Percentiles rank a stretch among this genome's conserved stretches.
Conservation (phyloP, 2,329 filamentous ascomycete species). For the Aspergillus fischeri region DNA sequence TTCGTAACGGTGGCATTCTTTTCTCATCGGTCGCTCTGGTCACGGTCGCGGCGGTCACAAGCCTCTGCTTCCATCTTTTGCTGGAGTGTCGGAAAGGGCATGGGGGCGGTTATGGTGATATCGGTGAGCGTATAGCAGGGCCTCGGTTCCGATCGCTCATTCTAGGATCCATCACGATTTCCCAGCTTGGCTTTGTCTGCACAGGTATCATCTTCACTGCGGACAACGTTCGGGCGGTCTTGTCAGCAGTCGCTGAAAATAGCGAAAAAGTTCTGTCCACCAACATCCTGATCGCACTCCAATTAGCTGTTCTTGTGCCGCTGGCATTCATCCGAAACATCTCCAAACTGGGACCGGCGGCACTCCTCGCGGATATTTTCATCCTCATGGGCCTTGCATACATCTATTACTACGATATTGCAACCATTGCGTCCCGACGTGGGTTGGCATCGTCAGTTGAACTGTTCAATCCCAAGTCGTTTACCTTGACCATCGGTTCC, state of each 20-base stretch:
- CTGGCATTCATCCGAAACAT: slow-evolving; percentile 91
- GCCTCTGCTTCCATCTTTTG: slow-evolving; percentile 67
- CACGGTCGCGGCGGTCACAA: slow-evolving; percentile 61
- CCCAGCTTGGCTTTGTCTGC: slow-evolving; percentile 74
- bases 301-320: slow-evolving; percentile 88
- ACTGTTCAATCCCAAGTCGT: slow-evolving; percentile 80
- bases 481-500: slow-evolving; percentile 94
- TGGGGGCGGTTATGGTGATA: slow-evolving; percentile 69
- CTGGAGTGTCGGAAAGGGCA: slow-evolving; percentile 61
- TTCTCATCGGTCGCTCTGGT: slow-evolving; percentile 69
- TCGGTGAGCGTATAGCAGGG: slow-evolving; percentile 64
- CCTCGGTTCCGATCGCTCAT: slow-evolving; percentile 61
- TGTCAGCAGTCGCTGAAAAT: slow-evolving; percentile 56
- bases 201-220: slow-evolving; percentile 74
- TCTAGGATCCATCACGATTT: slow-evolving; percentile 66
- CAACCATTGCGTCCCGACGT: slow-evolving; percentile 70
- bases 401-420: slow-evolving; percentile 87
- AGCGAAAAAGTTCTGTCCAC: slow-evolving; percentile 49
- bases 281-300: slow-evolving; percentile 64
- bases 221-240: slow-evolving; percentile 66
- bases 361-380: slow-evolving; percentile 84
- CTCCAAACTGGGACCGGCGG: slow-evolving; percentile 89
- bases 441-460: slow-evolving; percentile 74
- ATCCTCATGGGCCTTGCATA: slow-evolving; percentile 88
- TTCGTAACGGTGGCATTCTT: slow-evolving; percentile 71